Conservation (phyloP, 257 asterid genomes). For the Marsdenia floribunda region DNA sequence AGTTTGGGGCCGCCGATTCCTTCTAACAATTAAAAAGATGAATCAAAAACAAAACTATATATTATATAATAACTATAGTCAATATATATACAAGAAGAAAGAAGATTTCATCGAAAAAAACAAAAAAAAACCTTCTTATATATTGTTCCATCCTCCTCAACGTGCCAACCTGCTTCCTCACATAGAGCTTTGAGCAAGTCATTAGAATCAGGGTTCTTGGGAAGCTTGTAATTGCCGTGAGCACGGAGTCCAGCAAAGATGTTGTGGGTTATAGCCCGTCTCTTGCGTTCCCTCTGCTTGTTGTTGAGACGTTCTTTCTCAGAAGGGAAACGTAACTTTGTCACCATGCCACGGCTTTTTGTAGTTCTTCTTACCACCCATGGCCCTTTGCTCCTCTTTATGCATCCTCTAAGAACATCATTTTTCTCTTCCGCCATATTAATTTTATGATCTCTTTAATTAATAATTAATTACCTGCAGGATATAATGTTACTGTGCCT, state of each 20-base stretch:
- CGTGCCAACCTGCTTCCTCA: slow-evolving; percentile 79
- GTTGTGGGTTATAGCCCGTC: slow-evolving; percentile 51
- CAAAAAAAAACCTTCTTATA: slow-evolving; percentile 29
- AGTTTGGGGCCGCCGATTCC: neutral
- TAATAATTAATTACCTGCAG: too few species aligned
- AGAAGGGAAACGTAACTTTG: slow-evolving; percentile 54
- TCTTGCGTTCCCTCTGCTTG: slow-evolving; percentile 51
- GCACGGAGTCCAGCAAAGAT: slow-evolving; percentile 62
- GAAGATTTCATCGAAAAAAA: too few species aligned
- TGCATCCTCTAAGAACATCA: slow-evolving; percentile 48
- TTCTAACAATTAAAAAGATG: too few species aligned
- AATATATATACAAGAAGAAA: too few species aligned
- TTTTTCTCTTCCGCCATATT: slow-evolving; percentile 23
- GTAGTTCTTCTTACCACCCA: slow-evolving; percentile 62
- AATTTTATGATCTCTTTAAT: neutral
- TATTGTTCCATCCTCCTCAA: slow-evolving; percentile 60
- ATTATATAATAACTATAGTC: too few species aligned
- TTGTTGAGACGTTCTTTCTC: slow-evolving; percentile 59
- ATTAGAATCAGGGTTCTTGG: slow-evolving; percentile 58
- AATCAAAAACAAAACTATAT: too few species aligned
- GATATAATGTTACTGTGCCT: too few species aligned
- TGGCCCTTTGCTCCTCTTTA: slow-evolving; percentile 56
- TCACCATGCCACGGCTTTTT: slow-evolving; percentile 39
- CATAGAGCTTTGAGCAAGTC: slow-evolving; percentile 77
- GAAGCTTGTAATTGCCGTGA: slow-evolving; percentile 60